Base-by-base conservation (phyloP, 2,329 filamentous ascomycete species). In the Hypoxylon sp. region DNA sequence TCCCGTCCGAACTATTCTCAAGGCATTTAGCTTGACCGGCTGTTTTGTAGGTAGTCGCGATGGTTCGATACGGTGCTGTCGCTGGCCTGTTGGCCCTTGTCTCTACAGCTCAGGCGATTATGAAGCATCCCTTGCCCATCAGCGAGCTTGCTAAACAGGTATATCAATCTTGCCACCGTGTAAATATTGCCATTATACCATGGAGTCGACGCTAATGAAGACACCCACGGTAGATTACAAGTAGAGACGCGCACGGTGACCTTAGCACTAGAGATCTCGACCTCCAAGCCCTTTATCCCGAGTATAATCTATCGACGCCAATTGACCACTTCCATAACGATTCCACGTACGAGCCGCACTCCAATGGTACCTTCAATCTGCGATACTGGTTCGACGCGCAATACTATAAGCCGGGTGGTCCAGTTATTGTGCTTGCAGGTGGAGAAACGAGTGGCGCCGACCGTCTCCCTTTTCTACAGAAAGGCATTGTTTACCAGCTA, bases 311-410 rank as follows among this genome's bases (percentile, higher is more conserved):
- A 37, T 76, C 77, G 14, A 85, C 87, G 3, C 87, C 87, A 14
- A 83, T 97, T 35, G 93, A 97, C 78, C 92, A 96, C 77, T 97
- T 96, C 81, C 92, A 92, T 80, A 93, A 95, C 75, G 91, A 94
- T 60, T 87, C 89, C 1, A 82, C 84, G 53, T 97, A 97, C 76
- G 92, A 91, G 78, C 93, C 94, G 37, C 93, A 97, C 78, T 88
- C 86, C 8, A 82, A 91, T 72, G 90, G 79, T 26, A 86, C 81
- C 1, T 97, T 94, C 79, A 80, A 88, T 22, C 82, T 95, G 52
- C 88, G 93, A 10, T 97, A 96, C 82, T 97, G 91, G 91, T 94
- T 95, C 73, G 93, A 97, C 75, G 88, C 90, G 0, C 86, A 86
- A 48, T 86, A 92, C 81, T 97, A 97, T 81, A 85, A 90, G 76